Evolutionary conservation across 805 yeast species (phyloP).

Genomic region (Cyberlindnera euphorbiae): DNA sequence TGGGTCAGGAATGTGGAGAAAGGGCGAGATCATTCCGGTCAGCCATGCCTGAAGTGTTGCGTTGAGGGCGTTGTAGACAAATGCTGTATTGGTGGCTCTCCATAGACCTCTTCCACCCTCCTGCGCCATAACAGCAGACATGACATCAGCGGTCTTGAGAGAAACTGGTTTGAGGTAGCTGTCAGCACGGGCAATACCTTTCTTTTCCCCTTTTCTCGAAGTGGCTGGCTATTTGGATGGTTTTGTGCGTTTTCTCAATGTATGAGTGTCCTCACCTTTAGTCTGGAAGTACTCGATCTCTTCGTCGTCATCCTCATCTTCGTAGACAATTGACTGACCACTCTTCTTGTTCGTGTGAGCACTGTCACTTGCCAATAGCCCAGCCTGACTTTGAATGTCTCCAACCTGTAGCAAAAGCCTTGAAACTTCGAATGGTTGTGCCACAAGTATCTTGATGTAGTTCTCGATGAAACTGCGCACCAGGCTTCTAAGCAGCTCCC

Average conservation of each 20-base stretch:
- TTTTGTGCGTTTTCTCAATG: constrained; percentile 18
- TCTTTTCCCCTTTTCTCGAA: too few species aligned
- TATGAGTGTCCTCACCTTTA: constrained; percentile 18
- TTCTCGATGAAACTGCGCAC: constrained; percentile 58
- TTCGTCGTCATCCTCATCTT: constrained; percentile 34
- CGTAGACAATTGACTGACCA: constrained; percentile 28
- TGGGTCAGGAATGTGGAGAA: constrained; percentile 83
- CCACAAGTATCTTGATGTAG: constrained; percentile 61
- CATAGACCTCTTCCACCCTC: constrained; percentile 71
- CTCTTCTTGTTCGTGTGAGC: constrained; percentile 34
- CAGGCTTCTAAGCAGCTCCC: constrained; percentile 52
- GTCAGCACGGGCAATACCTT: too few species aligned
- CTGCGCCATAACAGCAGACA: constrained; percentile 56
- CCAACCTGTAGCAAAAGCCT: constrained; percentile 80
- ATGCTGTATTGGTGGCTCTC: constrained; percentile 75
- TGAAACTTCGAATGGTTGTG: constrained; percentile 88
- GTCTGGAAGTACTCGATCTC: constrained; percentile 40
- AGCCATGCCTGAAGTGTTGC: constrained; percentile 87
- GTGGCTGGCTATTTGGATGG: constrained; percentile 3
- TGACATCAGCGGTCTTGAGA: constrained; percentile 60
- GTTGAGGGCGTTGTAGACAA: constrained; percentile 67
- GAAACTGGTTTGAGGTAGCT: constrained; percentile 52
- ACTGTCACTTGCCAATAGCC: constrained; percentile 26
- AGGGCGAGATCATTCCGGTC: constrained; percentile 80
- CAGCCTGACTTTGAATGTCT: constrained; percentile 36